Base-by-base conservation (phyloP, 306 rosid genomes). In the Nissolia schottii region DNA sequence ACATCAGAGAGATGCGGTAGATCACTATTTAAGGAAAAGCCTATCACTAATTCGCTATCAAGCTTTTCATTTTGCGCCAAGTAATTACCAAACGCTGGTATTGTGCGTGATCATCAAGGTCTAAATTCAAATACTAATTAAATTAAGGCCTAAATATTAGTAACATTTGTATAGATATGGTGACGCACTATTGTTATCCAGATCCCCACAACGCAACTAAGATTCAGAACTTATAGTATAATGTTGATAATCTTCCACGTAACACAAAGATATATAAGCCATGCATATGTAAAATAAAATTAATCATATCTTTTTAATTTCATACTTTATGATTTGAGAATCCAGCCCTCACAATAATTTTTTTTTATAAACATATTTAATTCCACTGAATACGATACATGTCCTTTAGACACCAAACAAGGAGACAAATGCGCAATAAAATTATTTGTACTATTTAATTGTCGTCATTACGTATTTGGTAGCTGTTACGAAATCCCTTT, bases 41-140 rank as follows among this genome's bases (percentile, higher is more conserved):
- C 70, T n/a, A n/a, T n/a, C n/a, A n/a, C n/a, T n/a, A n/a, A 67
- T 27, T 58, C 34, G n/a, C 54, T 78, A 77, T 28, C 75, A 38
- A 71, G 55, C 79, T 70, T 59, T 77, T 28, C 71, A 56, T 62
- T 75, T 20, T 64, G 68, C 46, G 79, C 63, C 84, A 84, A 82
- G 85, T 71, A 75, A 67, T 67, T 66, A 66, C 80, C 75, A 74
- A 45, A 64, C 64, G 29, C 46, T 35, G 75, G 40, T 41, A 2
- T 4, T 24, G 24, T 20, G 61, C 22, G n/a, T n/a, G 48, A 32
- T 67, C 73, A 19, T 50, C 62, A 6, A 31, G 24, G 35, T 64
- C 35, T 64, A 3, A 57, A 57, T 15, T 57, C 38, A 58, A 58
- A 29, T 7, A 31, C 0, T 45, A 14, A n/a, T n/a, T 59, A 29